Conservation (phyloP, 2,329 filamentous ascomycete species). For the Xylariaceae sp. region DNA sequence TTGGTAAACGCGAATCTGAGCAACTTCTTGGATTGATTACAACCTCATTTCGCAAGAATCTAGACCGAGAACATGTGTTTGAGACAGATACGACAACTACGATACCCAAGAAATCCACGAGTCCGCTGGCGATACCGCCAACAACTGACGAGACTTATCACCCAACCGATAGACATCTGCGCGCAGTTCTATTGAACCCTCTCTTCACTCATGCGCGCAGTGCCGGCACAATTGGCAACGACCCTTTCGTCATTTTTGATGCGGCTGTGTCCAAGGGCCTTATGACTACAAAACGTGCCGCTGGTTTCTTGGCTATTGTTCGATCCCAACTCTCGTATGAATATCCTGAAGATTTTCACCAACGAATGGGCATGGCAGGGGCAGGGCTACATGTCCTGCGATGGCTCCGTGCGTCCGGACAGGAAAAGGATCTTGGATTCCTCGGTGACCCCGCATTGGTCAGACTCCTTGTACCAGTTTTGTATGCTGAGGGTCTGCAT, state of each 20-base stretch:
- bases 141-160: slow-evolving; percentile 25
- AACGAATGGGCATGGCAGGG: slow-evolving; percentile 40
- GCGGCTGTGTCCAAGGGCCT: slow-evolving; percentile 52
- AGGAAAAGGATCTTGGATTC: slow-evolving; percentile 45
- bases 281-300: slow-evolving; percentile 52
- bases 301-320: slow-evolving; percentile 51
- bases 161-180: slow-evolving; percentile 49
- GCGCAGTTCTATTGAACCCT: slow-evolving; percentile 54
- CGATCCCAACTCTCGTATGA: slow-evolving; percentile 38
- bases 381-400: slow-evolving; percentile 47
- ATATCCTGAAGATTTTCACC: slow-evolving; percentile 32
- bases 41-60: slow-evolving; percentile 52
- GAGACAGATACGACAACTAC: no score
- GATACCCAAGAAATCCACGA: slow-evolving; percentile 16
- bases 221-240: slow-evolving; percentile 33
- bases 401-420: slow-evolving; percentile 52
- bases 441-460: slow-evolving; percentile 40
- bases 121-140: background rate
- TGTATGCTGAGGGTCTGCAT: slow-evolving; percentile 51
- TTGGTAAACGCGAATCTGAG: slow-evolving; percentile 49
- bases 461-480: slow-evolving; percentile 43
- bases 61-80: slow-evolving; percentile 55
- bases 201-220: slow-evolving; percentile 42
- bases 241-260: slow-evolving; percentile 54
- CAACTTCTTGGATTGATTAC: slow-evolving; percentile 55